Base-by-base conservation (phyloP, 2,329 filamentous ascomycete genomes). In the Ascocoryne sarcoides region DNA sequence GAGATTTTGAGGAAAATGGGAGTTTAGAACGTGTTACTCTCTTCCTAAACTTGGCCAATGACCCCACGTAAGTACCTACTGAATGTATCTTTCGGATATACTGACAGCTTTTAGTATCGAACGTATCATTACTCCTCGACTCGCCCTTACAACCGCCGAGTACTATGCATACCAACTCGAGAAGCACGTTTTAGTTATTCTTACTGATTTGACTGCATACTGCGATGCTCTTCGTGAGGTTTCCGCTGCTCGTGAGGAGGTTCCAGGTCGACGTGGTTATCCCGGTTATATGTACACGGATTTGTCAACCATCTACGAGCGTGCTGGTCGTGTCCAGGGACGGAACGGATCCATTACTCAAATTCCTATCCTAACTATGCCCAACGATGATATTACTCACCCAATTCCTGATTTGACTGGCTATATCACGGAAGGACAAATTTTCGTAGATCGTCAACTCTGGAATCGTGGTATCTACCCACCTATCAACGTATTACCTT, bases 241-340 rank as follows among this genome's bases (percentile, higher is more conserved):
- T 37, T 98, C 92, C 10, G 90, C 92, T 40, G 92, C 92, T 39
- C 80, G 92, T 70, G 92, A 98, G 75, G 92, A 98, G 80, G 92
- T 98, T 32, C 92, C 92, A 30, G 92, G 92, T 75, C 90, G 92
- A 65, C 90, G 92, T 80, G 92, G 92, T 76, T 98, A 92, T 72
- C 92, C 92, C 39, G 92, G 92, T 85, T 98, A 98, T 76, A 98
- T 98, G 92, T 98, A 98, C 75, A 98, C 92, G 55, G 93, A 98
- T 79, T 84, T 98, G 80, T 95, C 92, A 45, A 98, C 92, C 61
- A 95, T 98, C 59, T 98, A 98, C 74, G 92, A 98, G 70, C 89
- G 92, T 70, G 92, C 92, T 55, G 92, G 92, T 60, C 92, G 92
- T 84, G 92, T 98, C 37, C 74, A 87, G 60, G 93, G 93, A 56